phyloP scores from a whole-genome alignment of 345 rosid species.

The Garcia nutans region DNA sequence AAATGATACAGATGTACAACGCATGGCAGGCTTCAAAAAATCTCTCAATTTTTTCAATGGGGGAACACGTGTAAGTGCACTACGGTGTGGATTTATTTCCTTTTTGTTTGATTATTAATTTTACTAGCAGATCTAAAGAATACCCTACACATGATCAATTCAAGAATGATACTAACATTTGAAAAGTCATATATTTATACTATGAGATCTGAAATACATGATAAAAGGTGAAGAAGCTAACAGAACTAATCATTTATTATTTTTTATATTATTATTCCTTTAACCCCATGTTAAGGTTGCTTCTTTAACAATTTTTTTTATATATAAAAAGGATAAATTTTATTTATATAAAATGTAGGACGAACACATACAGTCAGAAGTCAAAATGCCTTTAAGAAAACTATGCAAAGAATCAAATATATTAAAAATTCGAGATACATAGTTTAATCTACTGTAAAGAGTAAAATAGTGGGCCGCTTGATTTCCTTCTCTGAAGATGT shows the following conservation, averaged over 20 bases:
- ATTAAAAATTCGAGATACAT: too few relatives aligned
- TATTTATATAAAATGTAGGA: too few relatives aligned
- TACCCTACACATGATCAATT: conserved; percentile 1
- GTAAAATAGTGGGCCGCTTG: too few relatives aligned
- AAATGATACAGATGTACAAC: not conserved
- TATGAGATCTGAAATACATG: too few relatives aligned
- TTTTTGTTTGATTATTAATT: not conserved
- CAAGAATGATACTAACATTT: not conserved
- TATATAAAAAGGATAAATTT: too few relatives aligned
- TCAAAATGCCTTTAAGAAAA: too few relatives aligned
- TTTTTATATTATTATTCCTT: too few relatives aligned
- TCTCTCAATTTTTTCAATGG: not conserved
- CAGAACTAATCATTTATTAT: not conserved
- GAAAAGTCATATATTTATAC: not conserved
- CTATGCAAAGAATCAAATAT: too few relatives aligned
- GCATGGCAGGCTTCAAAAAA: conserved; percentile 3
- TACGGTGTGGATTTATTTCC: conserved; percentile 12
- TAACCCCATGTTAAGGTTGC: not conserved
- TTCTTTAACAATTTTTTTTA: too few relatives aligned
- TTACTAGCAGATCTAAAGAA: not conserved
- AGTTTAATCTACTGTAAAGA: too few relatives aligned
- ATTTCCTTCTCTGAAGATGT: too few relatives aligned
- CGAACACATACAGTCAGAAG: too few relatives aligned
- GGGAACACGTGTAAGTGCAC: conserved; percentile 25
- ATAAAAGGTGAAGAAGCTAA: not conserved